Evolutionary conservation across 75 land plant species (phyloP).

Genomic region (Pinus tabuliformis): DNA sequence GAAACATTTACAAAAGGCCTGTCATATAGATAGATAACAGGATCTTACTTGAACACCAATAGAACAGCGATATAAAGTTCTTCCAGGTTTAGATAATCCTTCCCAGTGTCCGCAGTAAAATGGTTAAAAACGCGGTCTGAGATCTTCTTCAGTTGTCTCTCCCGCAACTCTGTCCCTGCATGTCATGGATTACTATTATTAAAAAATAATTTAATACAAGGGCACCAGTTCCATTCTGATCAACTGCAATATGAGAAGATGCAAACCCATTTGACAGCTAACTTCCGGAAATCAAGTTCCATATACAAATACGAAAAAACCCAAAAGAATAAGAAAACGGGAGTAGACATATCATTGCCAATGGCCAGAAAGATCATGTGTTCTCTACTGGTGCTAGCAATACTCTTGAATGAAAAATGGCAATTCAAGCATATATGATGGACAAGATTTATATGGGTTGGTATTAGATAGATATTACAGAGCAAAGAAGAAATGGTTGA

Average conservation of each 20-base stretch:
- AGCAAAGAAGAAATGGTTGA: background rate
- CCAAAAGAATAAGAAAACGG: background rate
- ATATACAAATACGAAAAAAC: background rate
- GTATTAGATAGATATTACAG: background rate
- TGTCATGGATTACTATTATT: background rate
- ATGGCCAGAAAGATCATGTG: no score
- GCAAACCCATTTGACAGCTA: background rate
- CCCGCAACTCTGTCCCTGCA: slow-evolving; percentile 58
- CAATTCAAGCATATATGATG: background rate
- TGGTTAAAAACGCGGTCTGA: slow-evolving; percentile 60
- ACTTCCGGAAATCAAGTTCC: background rate
- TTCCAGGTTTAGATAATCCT: slow-evolving; percentile 43
- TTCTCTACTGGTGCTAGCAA: no score
- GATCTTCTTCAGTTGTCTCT: slow-evolving; percentile 50
- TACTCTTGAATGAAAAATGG: background rate
- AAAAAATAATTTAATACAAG: background rate
- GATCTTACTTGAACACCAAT: slow-evolving; percentile 69
- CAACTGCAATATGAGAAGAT: background rate
- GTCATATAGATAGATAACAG: background rate
- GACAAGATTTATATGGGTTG: background rate
- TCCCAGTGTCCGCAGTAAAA: slow-evolving; percentile 38
- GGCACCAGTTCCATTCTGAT: background rate
- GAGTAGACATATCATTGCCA: no score
- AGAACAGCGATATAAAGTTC: slow-evolving; percentile 74
- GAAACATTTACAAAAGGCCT: background rate